Evolutionary conservation across 257 asterid species (phyloP).

Genomic region (Scutellaria galericulata): DNA sequence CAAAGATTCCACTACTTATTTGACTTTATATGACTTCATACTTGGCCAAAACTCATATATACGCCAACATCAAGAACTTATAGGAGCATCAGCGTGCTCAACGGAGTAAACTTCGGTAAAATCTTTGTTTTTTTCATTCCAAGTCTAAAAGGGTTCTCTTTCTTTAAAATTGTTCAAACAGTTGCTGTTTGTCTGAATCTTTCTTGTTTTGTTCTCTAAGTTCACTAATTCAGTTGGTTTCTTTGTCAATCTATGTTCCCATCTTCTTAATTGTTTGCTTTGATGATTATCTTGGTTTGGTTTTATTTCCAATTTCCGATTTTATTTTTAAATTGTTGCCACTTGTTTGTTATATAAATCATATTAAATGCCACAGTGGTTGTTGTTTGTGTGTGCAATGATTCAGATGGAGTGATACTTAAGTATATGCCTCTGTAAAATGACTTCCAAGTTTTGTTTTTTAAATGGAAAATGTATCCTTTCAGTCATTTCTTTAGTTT

Average conservation of each 20-base stretch:
- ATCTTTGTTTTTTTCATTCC: constrained; percentile 8
- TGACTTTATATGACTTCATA: constrained; percentile 13
- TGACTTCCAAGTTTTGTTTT: constrained; percentile 6
- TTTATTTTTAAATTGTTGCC: constrained; percentile 9
- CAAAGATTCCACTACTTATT: constrained; percentile 38
- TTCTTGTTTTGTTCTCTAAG: constrained; percentile 13
- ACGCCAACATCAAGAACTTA: constrained; percentile 16
- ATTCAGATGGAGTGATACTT: constrained; percentile 33
- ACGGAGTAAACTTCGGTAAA: background rate
- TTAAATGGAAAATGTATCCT: constrained; percentile 2
- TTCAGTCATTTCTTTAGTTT: background rate
- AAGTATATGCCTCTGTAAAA: constrained; percentile 28
- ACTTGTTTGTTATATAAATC: background rate
- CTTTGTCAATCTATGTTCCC: background rate
- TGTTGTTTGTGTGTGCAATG: constrained; percentile 23
- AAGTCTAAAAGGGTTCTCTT: constrained; percentile 17
- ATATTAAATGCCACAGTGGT: background rate
- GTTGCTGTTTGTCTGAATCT: constrained; percentile 8
- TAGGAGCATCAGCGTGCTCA: background rate
- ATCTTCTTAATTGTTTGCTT: background rate
- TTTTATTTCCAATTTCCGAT: background rate
- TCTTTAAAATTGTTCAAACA: constrained; percentile 32
- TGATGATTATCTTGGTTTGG: background rate
- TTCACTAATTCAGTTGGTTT: constrained; percentile 4
- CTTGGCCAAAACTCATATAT: background rate